Base-by-base conservation (phyloP, 179 eudicot species). In the Pouteria campechiana region DNA sequence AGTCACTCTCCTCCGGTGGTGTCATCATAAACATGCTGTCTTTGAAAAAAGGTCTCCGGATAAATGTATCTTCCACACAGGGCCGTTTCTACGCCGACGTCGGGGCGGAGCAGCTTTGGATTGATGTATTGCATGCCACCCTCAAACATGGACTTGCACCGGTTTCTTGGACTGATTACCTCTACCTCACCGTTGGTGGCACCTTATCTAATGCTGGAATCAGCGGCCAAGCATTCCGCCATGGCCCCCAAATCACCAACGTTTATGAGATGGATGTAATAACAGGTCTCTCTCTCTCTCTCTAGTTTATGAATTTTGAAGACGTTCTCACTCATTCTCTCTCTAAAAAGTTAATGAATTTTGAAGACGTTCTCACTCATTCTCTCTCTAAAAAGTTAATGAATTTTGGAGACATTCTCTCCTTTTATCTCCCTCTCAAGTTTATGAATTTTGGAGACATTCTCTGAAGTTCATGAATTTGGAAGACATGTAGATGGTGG, bases 151-250 rank as follows among this genome's bases (percentile, higher is more conserved):
- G 95, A 1, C 61, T 78, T 6, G 93, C 95, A 9, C 95, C 97
- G 0, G 73, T 67, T 1, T 81, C 97, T 0, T 89, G 97, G 97
- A 89, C 97, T 0, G 95, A 89, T 46, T 89, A 85, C 56, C 49
- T 89, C 61, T 76, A 78, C 52, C 52, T 89, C n/a, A 78, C 58
- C 6, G 89, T 89, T 17, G 97, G 93, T 2, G 97, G 97, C 2
- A 89, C 97, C 0, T 80, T 89, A 6, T 81, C 93, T 4, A 89
- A 85, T 41, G 95, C 75, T 14, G 97, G 97, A 7, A 72, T 89
- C 22, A 89, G 97, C 24, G 97, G 97, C 11, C 97, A 89, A 30
- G 15, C 86, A 2, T 85, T 79, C 37, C 64, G 70, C 1, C 52
- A 78, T 35, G 97, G 97, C 15, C 97, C 97, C 44, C 97, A 89